Conservation (phyloP, 768 basidiomycete genomes). For the Psilocybe sp. region DNA sequence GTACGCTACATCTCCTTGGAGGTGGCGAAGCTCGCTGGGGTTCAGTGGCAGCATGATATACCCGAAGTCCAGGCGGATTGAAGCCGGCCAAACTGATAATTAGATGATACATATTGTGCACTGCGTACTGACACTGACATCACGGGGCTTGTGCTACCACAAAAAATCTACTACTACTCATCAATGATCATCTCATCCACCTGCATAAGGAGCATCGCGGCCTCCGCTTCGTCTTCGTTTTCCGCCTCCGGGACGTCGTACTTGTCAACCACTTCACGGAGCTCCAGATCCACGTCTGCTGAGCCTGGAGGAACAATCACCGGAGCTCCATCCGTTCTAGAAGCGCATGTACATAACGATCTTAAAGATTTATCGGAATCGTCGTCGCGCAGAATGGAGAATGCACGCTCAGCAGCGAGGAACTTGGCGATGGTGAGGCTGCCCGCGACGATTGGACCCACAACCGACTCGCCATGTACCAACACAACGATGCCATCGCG, state of each 20-base stretch:
- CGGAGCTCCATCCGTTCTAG: constrained; percentile 5
- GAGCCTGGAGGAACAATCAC: neutral
- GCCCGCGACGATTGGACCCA: constrained; percentile 57
- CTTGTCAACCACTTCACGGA: neutral
- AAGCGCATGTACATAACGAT: constrained; percentile 34
- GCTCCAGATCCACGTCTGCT: neutral
- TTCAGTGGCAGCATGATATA: constrained; percentile 51
- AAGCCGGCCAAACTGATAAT: no score
- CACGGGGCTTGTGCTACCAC: no score
- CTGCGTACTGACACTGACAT: no score
- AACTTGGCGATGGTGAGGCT: constrained; percentile 65
- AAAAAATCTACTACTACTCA: no score
- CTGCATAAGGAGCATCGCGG: neutral
- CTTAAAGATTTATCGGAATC: constrained; percentile 42
- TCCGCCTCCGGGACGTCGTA: constrained; percentile 1
- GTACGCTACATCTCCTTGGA: constrained; percentile 55
- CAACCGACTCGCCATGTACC: constrained; percentile 55
- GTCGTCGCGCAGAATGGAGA: constrained; percentile 47
- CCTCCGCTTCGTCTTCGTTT: constrained; percentile 1
- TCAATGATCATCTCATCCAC: no score
- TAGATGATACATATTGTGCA: no score
- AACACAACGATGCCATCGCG: constrained; percentile 51
- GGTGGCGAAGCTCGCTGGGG: constrained; percentile 43
- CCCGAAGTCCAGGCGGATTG: constrained; percentile 34
- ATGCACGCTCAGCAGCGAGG: constrained; percentile 61